A percentile compares a stretch with the other conserved stretches of the same genome.
Evolutionary conservation across 306 rosid genomes (phyloP).

Genomic region (Calophaca sinica): DNA sequence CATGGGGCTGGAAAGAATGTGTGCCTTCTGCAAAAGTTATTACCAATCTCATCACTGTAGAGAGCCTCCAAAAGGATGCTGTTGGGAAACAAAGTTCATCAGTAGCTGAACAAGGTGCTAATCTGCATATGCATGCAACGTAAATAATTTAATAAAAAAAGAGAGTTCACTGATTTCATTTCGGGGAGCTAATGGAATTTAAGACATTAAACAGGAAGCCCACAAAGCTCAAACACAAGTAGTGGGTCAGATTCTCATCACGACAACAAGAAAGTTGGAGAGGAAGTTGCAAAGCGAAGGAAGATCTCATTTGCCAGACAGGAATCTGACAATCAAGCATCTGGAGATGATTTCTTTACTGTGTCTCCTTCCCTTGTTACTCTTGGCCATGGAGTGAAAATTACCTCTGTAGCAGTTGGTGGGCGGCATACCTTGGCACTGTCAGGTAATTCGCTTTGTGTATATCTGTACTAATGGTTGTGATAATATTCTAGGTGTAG

Average conservation of each 20-base stretch:
- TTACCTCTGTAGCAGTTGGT: conserved; percentile 82
- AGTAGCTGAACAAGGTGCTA: conserved; percentile 70
- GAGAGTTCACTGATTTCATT: conserved; percentile 44
- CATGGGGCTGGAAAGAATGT: conserved; percentile 99
- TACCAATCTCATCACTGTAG: conserved; percentile 58
- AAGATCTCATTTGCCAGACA: conserved; percentile 61
- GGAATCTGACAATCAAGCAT: conserved; percentile 70
- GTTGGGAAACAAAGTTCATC: conserved; percentile 58
- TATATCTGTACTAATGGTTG: conserved; percentile 39
- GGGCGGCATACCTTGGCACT: conserved; percentile 88
- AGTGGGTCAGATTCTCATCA: conserved; percentile 64
- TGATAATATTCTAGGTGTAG: conserved; percentile 53
- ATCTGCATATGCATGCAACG: conserved; percentile 23
- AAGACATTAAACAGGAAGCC: conserved; percentile 60
- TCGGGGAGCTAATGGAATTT: conserved; percentile 49
- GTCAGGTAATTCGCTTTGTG: conserved; percentile 69
- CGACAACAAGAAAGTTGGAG: conserved; percentile 68
- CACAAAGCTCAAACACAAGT: conserved; percentile 60
- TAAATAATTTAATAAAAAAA: conserved; percentile 34
- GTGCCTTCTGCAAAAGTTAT: conserved; percentile 76
- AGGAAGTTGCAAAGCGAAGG: conserved; percentile 74
- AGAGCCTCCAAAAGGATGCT: conserved; percentile 59
- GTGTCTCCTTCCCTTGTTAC: conserved; percentile 68
- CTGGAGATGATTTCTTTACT: conserved; percentile 72
- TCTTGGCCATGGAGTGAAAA: conserved; percentile 71